These are phyloP conservation scores for Hypericum androsaemum DNA, from an alignment of 345 rosid species.

Conservation along the genomic window DNA sequence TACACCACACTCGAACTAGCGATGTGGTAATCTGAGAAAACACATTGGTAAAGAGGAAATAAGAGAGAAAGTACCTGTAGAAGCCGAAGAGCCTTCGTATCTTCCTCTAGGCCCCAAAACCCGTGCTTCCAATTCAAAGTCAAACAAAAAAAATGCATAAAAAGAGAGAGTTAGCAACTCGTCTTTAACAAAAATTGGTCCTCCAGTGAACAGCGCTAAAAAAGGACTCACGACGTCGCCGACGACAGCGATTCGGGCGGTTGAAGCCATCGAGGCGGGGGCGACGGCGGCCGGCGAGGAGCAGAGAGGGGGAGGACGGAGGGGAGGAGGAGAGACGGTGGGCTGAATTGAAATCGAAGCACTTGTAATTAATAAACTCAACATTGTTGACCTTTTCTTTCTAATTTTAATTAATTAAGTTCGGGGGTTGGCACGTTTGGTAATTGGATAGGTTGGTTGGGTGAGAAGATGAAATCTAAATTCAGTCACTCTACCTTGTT, in stretches of 20 bases:
- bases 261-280: constrained; percentile 30
- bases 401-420: too few relatives aligned
- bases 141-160: neutral
- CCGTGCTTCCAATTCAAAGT: constrained; percentile 45
- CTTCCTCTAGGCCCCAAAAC: constrained; percentile 63
- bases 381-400: too few relatives aligned
- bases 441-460: too few relatives aligned
- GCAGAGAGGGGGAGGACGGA: neutral
- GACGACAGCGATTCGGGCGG: constrained; percentile 43
- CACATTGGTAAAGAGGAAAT: neutral
- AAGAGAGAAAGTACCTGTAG: constrained; percentile 34
- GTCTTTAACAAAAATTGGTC: neutral
- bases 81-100: constrained; percentile 58
- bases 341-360: constrained; percentile 9
- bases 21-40: too few relatives aligned
- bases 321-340: constrained; percentile 23
- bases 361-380: too few relatives aligned
- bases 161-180: neutral
- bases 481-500: too few relatives aligned
- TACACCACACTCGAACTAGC: too few relatives aligned
- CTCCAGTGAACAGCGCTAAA: neutral
- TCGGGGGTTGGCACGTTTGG: too few relatives aligned
- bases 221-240: constrained; percentile 46
- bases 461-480: too few relatives aligned
- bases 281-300: neutral